Conservation (phyloP, 441 rosid genomes). For the Mallotus repandus region DNA sequence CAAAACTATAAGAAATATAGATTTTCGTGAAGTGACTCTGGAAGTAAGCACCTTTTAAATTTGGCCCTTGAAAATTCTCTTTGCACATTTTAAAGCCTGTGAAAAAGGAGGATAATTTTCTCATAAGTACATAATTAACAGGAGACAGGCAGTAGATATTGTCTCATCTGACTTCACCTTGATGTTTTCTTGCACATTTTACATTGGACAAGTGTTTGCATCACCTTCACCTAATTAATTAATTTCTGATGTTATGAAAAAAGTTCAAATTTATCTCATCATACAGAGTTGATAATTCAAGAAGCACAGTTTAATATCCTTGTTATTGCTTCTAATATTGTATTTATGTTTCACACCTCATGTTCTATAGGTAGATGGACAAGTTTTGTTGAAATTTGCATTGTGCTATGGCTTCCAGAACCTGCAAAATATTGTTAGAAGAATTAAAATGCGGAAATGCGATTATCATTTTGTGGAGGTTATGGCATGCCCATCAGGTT, state of each 20-base stretch:
- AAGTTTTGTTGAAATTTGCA: slow-evolving; percentile 72
- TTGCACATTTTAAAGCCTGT: neutral
- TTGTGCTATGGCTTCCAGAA: slow-evolving; percentile 90
- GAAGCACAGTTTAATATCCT: neutral
- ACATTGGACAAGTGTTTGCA: neutral
- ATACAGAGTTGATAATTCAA: neutral
- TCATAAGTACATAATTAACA: neutral
- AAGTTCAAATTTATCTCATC: neutral
- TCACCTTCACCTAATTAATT: neutral
- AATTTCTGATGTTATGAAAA: too few relatives aligned
- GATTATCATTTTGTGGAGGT: slow-evolving; percentile 94
- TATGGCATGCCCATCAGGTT: slow-evolving; percentile 99
- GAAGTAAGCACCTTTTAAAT: slow-evolving; percentile 50
- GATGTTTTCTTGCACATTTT: neutral
- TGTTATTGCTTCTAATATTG: slow-evolving; percentile 2
- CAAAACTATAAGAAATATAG: slow-evolving; percentile 71
- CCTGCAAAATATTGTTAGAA: slow-evolving; percentile 87
- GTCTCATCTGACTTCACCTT: neutral
- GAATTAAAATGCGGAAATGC: slow-evolving; percentile 64
- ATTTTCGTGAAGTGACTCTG: slow-evolving; percentile 76
- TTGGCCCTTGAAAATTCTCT: neutral
- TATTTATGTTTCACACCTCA: neutral
- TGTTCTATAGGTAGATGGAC: slow-evolving; percentile 66
- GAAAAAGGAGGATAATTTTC: neutral
- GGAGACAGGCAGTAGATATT: neutral